Percentiles rank a stretch among this genome's conserved stretches.
Evolutionary conservation across 345 rosid species (phyloP).

Genomic region (Pugionium dolabratum): DNA sequence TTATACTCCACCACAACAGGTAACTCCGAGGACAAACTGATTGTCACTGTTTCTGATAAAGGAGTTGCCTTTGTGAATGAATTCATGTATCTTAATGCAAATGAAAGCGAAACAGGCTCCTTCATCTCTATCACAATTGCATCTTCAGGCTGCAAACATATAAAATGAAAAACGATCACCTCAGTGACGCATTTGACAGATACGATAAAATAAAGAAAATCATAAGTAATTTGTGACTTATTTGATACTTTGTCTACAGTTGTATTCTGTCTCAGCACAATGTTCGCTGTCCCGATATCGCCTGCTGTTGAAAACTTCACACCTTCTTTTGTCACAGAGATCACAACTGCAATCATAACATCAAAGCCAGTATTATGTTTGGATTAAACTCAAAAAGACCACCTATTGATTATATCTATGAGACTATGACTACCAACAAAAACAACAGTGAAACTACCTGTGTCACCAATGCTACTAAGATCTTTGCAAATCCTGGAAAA

Average conservation of each 20-base stretch:
- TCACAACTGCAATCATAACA: slow-evolving; percentile 58
- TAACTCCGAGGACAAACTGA: slow-evolving; percentile 92
- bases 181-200: neutral
- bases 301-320: slow-evolving; percentile 96
- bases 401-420: neutral
- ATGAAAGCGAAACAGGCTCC: slow-evolving; percentile 90
- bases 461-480: slow-evolving; percentile 91
- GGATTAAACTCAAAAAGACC: neutral
- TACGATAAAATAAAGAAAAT: neutral
- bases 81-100: slow-evolving; percentile 94
- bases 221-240: neutral
- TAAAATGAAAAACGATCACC: neutral
- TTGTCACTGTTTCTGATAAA: slow-evolving; percentile 72
- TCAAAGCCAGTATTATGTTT: neutral
- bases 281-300: slow-evolving; percentile 92
- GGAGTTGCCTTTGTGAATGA: slow-evolving; percentile 97
- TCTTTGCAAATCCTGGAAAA: slow-evolving; percentile 90
- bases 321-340: slow-evolving; percentile 96
- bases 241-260: slow-evolving; percentile 78
- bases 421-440: neutral
- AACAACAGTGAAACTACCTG: slow-evolving; percentile 46
- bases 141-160: slow-evolving; percentile 81
- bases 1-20: slow-evolving; percentile 97
- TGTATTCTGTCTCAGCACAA: slow-evolving; percentile 91
- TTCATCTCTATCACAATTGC: slow-evolving; percentile 86